Percentiles rank a stretch among this genome's conserved stretches.
Conservation (phyloP, 495 filamentous ascomycete genomes). For the Monascus purpureus region DNA sequence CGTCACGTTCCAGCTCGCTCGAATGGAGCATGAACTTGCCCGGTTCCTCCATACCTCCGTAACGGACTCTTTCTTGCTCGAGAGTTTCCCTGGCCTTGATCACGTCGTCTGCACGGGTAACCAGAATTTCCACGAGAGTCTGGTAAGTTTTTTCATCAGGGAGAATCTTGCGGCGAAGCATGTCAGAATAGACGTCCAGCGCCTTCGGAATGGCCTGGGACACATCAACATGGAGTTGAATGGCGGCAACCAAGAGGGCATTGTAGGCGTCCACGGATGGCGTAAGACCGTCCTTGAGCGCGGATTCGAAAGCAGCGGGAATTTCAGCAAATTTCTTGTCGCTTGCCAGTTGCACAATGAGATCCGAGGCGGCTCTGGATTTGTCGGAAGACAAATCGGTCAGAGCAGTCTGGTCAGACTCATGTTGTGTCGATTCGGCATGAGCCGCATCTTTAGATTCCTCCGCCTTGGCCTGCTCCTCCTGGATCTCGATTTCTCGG, state of each 20-base stretch:
- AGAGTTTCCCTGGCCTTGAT: constrained; percentile 51
- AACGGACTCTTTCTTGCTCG: constrained; percentile 63
- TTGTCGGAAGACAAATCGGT: constrained; percentile 29
- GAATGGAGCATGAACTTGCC: constrained; percentile 85
- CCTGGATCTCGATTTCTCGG: constrained; percentile 42
- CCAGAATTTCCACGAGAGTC: constrained; percentile 68
- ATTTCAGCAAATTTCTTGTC: constrained; percentile 66
- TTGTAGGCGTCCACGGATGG: constrained; percentile 82
- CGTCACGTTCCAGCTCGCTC: constrained; percentile 66
- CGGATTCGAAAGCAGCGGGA: constrained; percentile 72
- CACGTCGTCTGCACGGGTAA: constrained; percentile 62
- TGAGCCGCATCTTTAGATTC: constrained; percentile 22
- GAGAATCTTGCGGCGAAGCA: constrained; percentile 72
- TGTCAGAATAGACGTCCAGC: constrained; percentile 88
- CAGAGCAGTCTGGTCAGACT: constrained; percentile 16
- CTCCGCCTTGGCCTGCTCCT: constrained; percentile 31
- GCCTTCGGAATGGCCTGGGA: constrained; percentile 77
- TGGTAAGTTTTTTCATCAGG: constrained; percentile 79
- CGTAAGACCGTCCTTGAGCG: constrained; percentile 62
- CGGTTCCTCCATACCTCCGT: constrained; percentile 72
- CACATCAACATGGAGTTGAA: constrained; percentile 52
- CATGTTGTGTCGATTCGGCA: constrained; percentile 13
- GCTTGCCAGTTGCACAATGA: constrained; percentile 57
- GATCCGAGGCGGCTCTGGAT: constrained; percentile 55
- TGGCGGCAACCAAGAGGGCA: constrained; percentile 68